Evolutionary conservation across 2,329 filamentous ascomycete genomes (phyloP), one percentile per base, ranked within the genome.

Genomic region (Verticillium tricorpus): DNA sequence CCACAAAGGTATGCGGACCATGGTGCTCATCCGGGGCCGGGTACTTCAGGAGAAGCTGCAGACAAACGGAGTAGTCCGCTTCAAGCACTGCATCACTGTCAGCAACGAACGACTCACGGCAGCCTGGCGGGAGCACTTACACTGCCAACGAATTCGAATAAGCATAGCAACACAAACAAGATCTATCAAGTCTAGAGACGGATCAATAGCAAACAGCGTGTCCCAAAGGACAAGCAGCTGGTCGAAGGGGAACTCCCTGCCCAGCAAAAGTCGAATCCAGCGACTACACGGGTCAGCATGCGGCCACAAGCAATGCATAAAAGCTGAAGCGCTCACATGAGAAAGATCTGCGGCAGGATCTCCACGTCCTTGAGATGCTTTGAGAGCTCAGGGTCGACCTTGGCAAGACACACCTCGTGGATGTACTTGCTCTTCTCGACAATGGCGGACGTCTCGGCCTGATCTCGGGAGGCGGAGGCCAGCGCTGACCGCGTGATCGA

Each of bases 91-190:
- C 5, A 62, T 22, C 50, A 6, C 7, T 25, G 65, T 76, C 61
- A 77, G 72, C 57, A 54, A 59, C 15, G 1, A 28, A 11, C 22
- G 5, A 9, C 15, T 5, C 25, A 28, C 8, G 5, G 7, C 28
- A 28, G 54, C 15, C 54, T 15, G 31, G 28, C 39, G 37, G n/a
- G 25, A 56, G 17, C 35, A 76, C 89, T 80, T 78, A 95, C 91
- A 78, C 68, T 93, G 86, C 93, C 93, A 97, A 61, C 94, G 87
- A 68, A 98, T 92, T 58, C 95, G 86, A 56, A 99, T 80, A 28
- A 99, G 80, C 93, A 99, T 98, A 6, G 93, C 89, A 59, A 97
- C 87, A 68, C 93, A 97, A n/a, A 97, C 88, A 61, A 95, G 82
- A 70, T 98, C 92, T 67, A 98, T 87, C 35, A 98, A 79, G 58